These are phyloP conservation scores for Saccharomycopsis vini DNA, from an alignment of 805 yeast genomes.

Conservation along the genomic window DNA sequence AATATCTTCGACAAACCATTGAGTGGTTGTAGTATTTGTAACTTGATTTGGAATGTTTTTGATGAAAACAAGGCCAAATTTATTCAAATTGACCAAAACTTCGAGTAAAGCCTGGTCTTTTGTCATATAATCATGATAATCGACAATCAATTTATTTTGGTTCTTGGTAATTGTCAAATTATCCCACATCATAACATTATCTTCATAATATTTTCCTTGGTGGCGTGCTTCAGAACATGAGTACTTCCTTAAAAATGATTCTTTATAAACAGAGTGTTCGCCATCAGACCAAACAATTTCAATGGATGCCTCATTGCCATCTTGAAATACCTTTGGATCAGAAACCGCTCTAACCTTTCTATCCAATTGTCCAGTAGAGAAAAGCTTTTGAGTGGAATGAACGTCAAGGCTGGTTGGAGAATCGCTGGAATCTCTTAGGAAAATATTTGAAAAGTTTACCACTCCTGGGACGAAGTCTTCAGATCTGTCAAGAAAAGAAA, in stretches of 20 bases:
- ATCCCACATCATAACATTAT: constrained; percentile 13
- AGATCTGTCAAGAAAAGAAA: constrained; percentile 13
- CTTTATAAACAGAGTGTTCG: constrained; percentile 34
- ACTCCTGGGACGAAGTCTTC: constrained; percentile 11
- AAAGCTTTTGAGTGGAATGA: constrained; percentile 49
- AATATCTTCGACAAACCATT: constrained; percentile 32
- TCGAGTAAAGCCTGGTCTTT: constrained; percentile 29
- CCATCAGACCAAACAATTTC: constrained; percentile 44
- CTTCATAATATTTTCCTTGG: constrained; percentile 15
- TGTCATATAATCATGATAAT: constrained; percentile 34
- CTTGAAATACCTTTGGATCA: constrained; percentile 24
- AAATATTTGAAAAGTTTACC: constrained; percentile 38
- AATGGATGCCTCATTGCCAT: constrained; percentile 24
- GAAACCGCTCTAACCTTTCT: constrained; percentile 22
- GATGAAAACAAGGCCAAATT: constrained; percentile 49
- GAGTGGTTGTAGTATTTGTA: constrained; percentile 22
- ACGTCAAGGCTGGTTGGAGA: constrained; percentile 42
- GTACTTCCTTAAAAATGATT: constrained; percentile 38
- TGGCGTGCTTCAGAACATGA: constrained; percentile 29
- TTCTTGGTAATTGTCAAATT: background rate
- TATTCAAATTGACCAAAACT: constrained; percentile 39
- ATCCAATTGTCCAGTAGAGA: constrained; percentile 45
- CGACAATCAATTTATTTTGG: constrained; percentile 16
- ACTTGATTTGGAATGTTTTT: constrained; percentile 40
- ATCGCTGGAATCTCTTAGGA: constrained; percentile 57